Evolutionary conservation across 805 yeast genomes (phyloP), one percentile per base, ranked within the genome.

Genomic region (Blastobotrys chiropterorum): DNA sequence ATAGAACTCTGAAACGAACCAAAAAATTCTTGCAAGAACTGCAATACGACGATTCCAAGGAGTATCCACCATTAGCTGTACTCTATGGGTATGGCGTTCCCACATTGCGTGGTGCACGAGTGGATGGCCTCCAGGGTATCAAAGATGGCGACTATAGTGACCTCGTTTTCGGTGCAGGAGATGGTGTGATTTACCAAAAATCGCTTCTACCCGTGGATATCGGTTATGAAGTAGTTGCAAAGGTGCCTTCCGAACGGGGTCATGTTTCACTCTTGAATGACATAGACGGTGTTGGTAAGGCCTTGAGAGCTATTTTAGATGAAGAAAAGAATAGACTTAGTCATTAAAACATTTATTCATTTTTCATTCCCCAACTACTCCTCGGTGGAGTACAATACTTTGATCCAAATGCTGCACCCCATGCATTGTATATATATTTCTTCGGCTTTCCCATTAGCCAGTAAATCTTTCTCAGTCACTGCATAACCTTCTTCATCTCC

Each of bases 151-250:
- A 80, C 56, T 90, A 86, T 69, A 81, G 77, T 56, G 83, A 86
- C 59, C 85, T 88, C 60, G 80, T 77, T 59, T 90, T 87, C 61
- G 96, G 95, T 0, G 87, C 88, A 3, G 97, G 97, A 14, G 97
- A 90, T 66, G 97, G 97, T 43, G 97, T 90, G 16, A 88, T 88
- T 1, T 86, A 86, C 67, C 86, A 85, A 58, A 79, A 79, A 56
- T 85, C 90, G 85, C 68, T 86, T 47, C 79, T 90, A 79, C 97
- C 97, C 0, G 86, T 85, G 57, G 69, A 70, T 42, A 75, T 76
- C 56, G 95, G 92, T 0, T 89, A 85, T 62, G 82, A 84, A 2
- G 59, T 86, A 1, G 86, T 76, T 13, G 90, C 85, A 6, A 83
- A 82, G 59, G 73, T 86, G 43, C 74, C 81, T 1, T 76, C 85